Evolutionary conservation across 352 stramenopile genomes (phyloP).

Genomic region (Pythium guiyangense): DNA sequence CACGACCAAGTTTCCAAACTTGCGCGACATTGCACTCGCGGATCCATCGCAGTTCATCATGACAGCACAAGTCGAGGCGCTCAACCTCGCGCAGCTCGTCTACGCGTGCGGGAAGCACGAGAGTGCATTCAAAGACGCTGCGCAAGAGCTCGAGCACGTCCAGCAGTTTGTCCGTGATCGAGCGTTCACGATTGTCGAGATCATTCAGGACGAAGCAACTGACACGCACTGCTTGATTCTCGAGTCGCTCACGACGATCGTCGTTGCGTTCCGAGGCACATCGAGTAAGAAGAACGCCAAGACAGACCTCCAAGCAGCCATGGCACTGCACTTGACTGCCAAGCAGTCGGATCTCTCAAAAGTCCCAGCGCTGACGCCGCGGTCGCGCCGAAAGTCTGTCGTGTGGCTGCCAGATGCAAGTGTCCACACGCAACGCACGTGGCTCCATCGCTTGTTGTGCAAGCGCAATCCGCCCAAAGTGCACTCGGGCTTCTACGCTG

Average conservation of each 20-base stretch:
- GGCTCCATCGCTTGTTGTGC: conserved; percentile 22
- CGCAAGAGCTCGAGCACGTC: conserved; percentile 13
- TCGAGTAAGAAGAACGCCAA: conserved; percentile 37
- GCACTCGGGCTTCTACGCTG: conserved; percentile 36
- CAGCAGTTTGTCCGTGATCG: conserved; percentile 23
- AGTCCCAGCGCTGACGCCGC: conserved; percentile 2
- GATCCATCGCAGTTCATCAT: conserved; percentile 35
- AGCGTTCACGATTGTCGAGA: conserved; percentile 21
- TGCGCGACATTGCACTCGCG: conserved; percentile 19
- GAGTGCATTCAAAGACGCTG: conserved; percentile 10
- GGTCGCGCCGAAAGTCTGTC: background rate
- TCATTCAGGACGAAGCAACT: conserved; percentile 28
- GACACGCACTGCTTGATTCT: conserved; percentile 40
- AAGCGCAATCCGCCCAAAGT: conserved; percentile 33
- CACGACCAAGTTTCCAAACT: conserved; percentile 22
- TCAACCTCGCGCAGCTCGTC: conserved; percentile 42
- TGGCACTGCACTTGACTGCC: conserved; percentile 23
- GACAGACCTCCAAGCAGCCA: conserved; percentile 32
- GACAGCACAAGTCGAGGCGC: conserved; percentile 31
- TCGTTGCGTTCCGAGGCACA: conserved; percentile 35
- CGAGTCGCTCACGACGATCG: conserved; percentile 22
- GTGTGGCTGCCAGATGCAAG: background rate
- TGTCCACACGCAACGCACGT: conserved; percentile 9
- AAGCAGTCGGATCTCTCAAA: conserved; percentile 22
- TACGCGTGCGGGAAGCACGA: conserved; percentile 37